Base-by-base conservation (phyloP, 768 basidiomycete species). In the Auricularia auricula-judae region DNA sequence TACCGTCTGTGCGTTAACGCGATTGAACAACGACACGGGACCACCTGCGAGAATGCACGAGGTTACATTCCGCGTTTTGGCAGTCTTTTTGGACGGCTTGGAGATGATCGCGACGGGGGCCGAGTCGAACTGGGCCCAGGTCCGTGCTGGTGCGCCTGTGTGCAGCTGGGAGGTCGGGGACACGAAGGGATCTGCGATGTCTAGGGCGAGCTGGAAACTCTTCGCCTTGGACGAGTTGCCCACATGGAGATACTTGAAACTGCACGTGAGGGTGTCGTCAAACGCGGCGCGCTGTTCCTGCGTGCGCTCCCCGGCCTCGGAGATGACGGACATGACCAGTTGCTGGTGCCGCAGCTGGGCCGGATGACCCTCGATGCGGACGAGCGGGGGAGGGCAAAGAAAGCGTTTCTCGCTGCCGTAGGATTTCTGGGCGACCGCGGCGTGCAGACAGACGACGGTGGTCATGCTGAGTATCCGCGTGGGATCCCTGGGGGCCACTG, bases 11-110 rank as follows among this genome's bases (percentile, higher is more conserved):
- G 91, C 91, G 76, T 96, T 94, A 81, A 98, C 93, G 71, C 94
- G 88, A 74, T 94, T 93, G 82, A 94, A 96, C 59, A 98, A 83
- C 63, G 92, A 91, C 62, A 98, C 91, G 42, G 92, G 89, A 23
- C 91, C 89, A 60, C 90, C 89, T 35, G 88, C 88, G 63, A 93
- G 82, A 74, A 97, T 93, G 78, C 93, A 95, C 23, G 87, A 92
- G 54, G 87, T 88, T 72, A 89, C 89, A 78, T 91, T 88, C 77
- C 93, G 88, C 70, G 93, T 93, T 79, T 95, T 96, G 65, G 91
- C 91, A 10, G 93, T 96, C 81, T 94, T 95, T 83, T 95, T 95
- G 66, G 93, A 94, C 39, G 94, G 94, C 75, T 97, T 97, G 71
- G 94, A 95, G 71, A 98, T 94, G 76, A 97, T 93, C 58, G 89